Evolutionary conservation across 2,329 filamentous ascomycete genomes (phyloP), one percentile per base, ranked within the genome.

Genomic region (Ophiostoma australiae): DNA sequence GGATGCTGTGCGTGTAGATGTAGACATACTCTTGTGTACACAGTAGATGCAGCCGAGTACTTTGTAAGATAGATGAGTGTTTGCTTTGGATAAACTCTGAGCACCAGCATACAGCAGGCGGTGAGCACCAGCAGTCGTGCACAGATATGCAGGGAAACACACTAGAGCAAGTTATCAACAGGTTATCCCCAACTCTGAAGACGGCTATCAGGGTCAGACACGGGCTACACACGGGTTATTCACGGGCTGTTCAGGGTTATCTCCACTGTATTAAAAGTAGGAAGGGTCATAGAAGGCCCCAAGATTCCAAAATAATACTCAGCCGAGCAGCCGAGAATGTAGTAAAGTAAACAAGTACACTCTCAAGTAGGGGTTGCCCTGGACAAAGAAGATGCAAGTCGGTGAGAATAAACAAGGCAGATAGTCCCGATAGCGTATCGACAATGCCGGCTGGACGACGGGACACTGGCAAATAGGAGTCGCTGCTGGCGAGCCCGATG

Each of bases 91-190:
- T 7, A 44, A 48, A 48, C 20, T n/a, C 20, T n/a, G 44, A 48
- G 15, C 41, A 48, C n/a, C 44, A 48, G 20, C n/a, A 13, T n/a
- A 58, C 7, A 13, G 11, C n/a, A n/a, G 11, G 23, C 52, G 52
- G 52, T 58, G 52, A 58, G 23, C n/a, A 27, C 15, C 17, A 52
- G 48, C n/a, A 11, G 52, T 23, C n/a, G 8, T 48, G 48, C 15
- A 8, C 52, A 58, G 52, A 15, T 58, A 58, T 58, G 52, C 52
- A 23, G 52, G 52, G 52, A 31, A 27, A 27, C n/a, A 13, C 23
- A 58, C 52, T 58, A 58, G n/a, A 15, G n/a, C 52, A 58, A 58
- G 52, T 58, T 58, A 58, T 58, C n/a, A 58, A 58, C 52, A 23
- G 52, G 52, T 27, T 58, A 58, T 58, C n/a, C 8, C n/a, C 52